A percentile compares a stretch with the other conserved stretches of the same genome.
phyloP scores from a whole-genome alignment of 2,329 filamentous ascomycete genomes.

The Fusarium sp. region DNA sequence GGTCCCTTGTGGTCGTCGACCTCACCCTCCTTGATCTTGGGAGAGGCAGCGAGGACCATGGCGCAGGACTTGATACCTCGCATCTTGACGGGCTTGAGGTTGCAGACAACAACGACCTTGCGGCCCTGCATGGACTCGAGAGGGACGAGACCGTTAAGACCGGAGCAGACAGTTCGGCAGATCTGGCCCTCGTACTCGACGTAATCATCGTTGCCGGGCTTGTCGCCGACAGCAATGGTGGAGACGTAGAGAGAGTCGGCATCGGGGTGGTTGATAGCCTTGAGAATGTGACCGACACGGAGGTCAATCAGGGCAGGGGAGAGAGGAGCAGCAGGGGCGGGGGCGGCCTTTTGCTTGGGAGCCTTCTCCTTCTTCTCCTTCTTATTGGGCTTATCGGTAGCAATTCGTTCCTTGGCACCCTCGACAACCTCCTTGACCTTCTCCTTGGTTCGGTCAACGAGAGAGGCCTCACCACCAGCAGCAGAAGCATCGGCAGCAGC shows the following conservation, averaged over 20 bases:
- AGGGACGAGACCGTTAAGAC: slow-evolving; percentile 91
- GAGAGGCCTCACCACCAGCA: slow-evolving; percentile 61
- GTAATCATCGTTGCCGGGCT: slow-evolving; percentile 84
- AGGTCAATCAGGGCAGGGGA: slow-evolving; percentile 92
- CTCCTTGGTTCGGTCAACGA: slow-evolving; percentile 72
- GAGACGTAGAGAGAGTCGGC: slow-evolving; percentile 96
- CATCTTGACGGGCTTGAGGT: slow-evolving; percentile 99
- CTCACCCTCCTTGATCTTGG: slow-evolving; percentile 83
- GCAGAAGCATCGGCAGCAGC: slow-evolving; percentile 70
- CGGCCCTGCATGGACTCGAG: slow-evolving; percentile 97
- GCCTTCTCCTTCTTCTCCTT: slow-evolving; percentile 95
- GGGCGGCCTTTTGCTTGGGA: slow-evolving; percentile 77
- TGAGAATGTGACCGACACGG: slow-evolving; percentile 95
- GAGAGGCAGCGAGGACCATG: slow-evolving; percentile 97
- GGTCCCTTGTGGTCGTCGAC: slow-evolving; percentile 84
- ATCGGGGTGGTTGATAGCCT: slow-evolving; percentile 94
- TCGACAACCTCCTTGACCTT: slow-evolving; percentile 67
- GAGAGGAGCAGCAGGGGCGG: slow-evolving; percentile 78
- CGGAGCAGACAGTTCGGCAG: slow-evolving; percentile 95
- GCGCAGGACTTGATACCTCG: slow-evolving; percentile 81
- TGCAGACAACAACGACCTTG: slow-evolving; percentile 95
- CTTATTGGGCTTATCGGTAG: slow-evolving; percentile 67
- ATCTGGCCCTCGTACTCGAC: slow-evolving; percentile 91
- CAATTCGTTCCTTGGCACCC: slow-evolving; percentile 58
- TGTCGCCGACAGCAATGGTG: slow-evolving; percentile 93